Percentiles rank a stretch among this genome's conserved stretches.
phyloP scores from a whole-genome alignment of 805 yeast species.

The Metschnikowia anglica region DNA sequence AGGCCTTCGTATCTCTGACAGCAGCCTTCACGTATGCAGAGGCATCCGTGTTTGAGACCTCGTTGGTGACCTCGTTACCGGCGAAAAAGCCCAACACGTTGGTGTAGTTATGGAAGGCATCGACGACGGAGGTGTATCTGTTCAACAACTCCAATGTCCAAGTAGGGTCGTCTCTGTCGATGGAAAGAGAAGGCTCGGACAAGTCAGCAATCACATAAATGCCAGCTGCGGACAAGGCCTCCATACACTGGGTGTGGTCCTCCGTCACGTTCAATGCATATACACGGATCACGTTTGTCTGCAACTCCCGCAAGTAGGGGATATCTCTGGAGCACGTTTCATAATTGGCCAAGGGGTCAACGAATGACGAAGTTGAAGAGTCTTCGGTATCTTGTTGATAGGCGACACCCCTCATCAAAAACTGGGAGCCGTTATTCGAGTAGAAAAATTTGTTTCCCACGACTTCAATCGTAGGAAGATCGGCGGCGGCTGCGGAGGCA shows the following conservation, averaged over 20 bases:
- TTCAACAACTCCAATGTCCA: conserved; percentile 64
- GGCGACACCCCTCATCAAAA: conserved; percentile 74
- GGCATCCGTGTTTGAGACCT: conserved; percentile 62
- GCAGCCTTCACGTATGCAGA: conserved; percentile 85
- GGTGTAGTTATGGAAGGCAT: conserved; percentile 64
- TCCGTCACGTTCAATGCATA: conserved; percentile 65
- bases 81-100: conserved; percentile 82
- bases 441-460: conserved; percentile 76
- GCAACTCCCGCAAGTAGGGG: conserved; percentile 60
- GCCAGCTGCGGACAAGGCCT: conserved; percentile 70
- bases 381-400: conserved; percentile 68
- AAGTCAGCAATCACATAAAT: conserved; percentile 90
- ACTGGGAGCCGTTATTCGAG: conserved; percentile 75
- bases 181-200: conserved; percentile 64
- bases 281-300: conserved; percentile 72
- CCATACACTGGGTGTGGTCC: conserved; percentile 72
- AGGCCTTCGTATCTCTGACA: conserved; percentile 69
- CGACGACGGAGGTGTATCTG: conserved; percentile 71
- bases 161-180: conserved; percentile 59
- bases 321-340: conserved; percentile 67
- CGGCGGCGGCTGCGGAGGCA: conserved; percentile 14
- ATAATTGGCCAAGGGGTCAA: conserved; percentile 70
- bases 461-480: conserved; percentile 51
- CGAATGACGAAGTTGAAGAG: conserved; percentile 47
- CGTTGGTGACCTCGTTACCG: conserved; percentile 81